These are phyloP conservation scores for Chlorella sp. DNA, from an alignment of 139 green algal genomes.

Conservation along the genomic window DNA sequence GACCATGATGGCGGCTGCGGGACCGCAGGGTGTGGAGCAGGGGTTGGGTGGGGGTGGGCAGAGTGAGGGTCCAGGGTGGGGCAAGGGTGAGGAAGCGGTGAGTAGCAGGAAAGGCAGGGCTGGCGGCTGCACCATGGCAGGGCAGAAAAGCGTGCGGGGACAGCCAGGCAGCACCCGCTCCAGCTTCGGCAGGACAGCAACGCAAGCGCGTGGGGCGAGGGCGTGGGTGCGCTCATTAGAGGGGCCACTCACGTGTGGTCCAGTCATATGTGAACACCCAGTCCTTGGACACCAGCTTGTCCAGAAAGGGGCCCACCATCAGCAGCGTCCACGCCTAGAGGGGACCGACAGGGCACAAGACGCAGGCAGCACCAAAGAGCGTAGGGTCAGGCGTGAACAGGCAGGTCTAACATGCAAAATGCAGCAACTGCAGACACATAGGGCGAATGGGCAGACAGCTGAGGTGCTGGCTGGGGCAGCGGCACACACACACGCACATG, in stretches of 20 bases:
- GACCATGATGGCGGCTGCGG: constrained; percentile 43
- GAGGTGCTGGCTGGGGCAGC: no score
- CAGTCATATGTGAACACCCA: constrained; percentile 76
- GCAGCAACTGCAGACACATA: not conserved
- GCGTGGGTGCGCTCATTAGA: not conserved
- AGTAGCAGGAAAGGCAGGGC: not conserved
- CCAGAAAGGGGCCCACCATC: constrained; percentile 77
- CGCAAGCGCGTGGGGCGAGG: no score
- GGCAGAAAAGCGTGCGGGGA: not conserved
- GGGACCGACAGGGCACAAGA: not conserved
- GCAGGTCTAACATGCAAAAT: no score
- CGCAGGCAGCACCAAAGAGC: not conserved
- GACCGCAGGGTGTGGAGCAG: not conserved
- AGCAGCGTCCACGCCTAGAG: constrained; percentile 75
- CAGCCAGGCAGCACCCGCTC: not conserved
- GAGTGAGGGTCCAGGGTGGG: not conserved
- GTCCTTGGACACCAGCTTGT: constrained; percentile 63
- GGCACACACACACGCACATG: no score
- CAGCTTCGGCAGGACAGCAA: no score
- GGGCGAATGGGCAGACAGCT: no score
- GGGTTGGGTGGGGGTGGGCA: not conserved
- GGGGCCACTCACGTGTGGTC: not conserved
- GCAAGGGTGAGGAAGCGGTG: not conserved
- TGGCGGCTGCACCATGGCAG: not conserved
- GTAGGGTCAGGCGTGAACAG: no score